A percentile compares a stretch with the other conserved stretches of the same genome.
Conservation (phyloP, 1,284 basidiomycete species). For the Pholiota adiposa region DNA sequence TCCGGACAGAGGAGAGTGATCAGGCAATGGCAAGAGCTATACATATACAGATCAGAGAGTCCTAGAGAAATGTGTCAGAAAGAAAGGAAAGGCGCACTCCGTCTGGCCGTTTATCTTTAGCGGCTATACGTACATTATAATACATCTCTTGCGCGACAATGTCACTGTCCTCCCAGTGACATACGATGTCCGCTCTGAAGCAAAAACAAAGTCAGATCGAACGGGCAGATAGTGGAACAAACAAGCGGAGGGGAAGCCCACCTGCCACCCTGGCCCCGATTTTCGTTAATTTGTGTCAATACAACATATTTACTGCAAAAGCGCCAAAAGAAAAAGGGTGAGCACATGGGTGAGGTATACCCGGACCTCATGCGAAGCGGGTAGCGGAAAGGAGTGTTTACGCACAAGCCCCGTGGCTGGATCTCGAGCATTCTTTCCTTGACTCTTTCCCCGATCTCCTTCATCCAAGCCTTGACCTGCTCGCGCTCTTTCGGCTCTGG, state of each 20-base stretch:
- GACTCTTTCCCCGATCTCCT: slow-evolving; percentile 79
- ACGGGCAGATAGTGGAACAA: slow-evolving; percentile 6
- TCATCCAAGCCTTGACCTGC: slow-evolving; percentile 73
- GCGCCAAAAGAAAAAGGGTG: background rate
- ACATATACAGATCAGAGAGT: slow-evolving; percentile 77
- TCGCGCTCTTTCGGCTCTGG: slow-evolving; percentile 69
- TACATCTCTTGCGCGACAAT: slow-evolving; percentile 71
- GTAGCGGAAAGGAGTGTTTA: slow-evolving; percentile 2
- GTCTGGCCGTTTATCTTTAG: slow-evolving; percentile 13
- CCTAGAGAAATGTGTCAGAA: slow-evolving; percentile 42
- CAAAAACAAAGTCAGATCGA: slow-evolving; percentile 14
- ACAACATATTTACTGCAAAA: slow-evolving; percentile 77
- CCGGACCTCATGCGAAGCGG: slow-evolving; percentile 7
- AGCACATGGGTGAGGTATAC: slow-evolving; percentile 7
- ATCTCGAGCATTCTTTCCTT: slow-evolving; percentile 85
- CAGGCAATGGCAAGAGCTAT: slow-evolving; percentile 68
- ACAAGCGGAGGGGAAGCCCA: slow-evolving; percentile 35
- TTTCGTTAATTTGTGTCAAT: slow-evolving; percentile 81
- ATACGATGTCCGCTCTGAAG: slow-evolving; percentile 63
- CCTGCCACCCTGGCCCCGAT: slow-evolving; percentile 80
- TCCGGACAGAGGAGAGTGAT: slow-evolving; percentile 18
- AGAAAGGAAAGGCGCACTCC: slow-evolving; percentile 18
- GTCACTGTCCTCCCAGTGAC: slow-evolving; percentile 79
- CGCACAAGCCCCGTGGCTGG: slow-evolving; percentile 79
- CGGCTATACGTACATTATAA: slow-evolving; percentile 55